Conservation (phyloP, 208 protist species). For the Crithidia sp. region DNA sequence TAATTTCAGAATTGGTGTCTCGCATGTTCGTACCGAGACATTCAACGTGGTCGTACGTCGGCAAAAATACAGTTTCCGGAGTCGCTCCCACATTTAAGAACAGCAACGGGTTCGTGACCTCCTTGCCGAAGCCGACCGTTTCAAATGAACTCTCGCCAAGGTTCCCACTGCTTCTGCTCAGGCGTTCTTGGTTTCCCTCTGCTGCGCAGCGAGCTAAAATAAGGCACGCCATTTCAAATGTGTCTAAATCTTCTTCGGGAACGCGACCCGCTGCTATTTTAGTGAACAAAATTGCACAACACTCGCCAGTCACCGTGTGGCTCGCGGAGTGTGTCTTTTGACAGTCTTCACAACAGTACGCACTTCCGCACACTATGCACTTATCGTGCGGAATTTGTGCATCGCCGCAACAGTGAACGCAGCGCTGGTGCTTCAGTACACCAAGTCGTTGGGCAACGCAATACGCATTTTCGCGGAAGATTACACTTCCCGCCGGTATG, state of each 20-base stretch:
- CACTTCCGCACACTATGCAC: constrained; percentile 23
- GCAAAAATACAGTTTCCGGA: background rate
- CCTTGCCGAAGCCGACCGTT: constrained; percentile 31
- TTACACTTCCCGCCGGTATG: constrained; percentile 29
- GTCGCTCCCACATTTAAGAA: constrained; percentile 19
- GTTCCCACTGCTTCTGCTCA: background rate
- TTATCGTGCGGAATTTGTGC: background rate
- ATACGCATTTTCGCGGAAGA: constrained; percentile 44
- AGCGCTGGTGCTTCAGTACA: constrained; percentile 10
- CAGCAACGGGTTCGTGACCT: constrained; percentile 14
- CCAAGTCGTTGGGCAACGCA: constrained; percentile 26
- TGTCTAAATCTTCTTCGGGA: constrained; percentile 36
- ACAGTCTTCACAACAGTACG: constrained; percentile 35
- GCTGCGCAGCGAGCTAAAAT: constrained; percentile 26
- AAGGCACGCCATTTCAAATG: constrained; percentile 36
- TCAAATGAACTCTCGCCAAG: constrained; percentile 1
- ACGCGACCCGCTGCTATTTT: constrained; percentile 14
- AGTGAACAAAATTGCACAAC: constrained; percentile 28
- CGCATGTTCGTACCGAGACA: constrained; percentile 40
- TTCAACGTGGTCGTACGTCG: constrained; percentile 38
- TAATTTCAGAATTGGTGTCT: constrained; percentile 29
- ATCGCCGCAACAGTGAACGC: constrained; percentile 32
- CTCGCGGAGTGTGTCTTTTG: background rate
- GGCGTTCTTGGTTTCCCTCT: constrained; percentile 19
- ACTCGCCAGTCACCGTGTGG: constrained; percentile 30